These are phyloP conservation scores for Noccaea caerulescens DNA, from an alignment of 345 rosid genomes.

Conservation along the genomic window DNA sequence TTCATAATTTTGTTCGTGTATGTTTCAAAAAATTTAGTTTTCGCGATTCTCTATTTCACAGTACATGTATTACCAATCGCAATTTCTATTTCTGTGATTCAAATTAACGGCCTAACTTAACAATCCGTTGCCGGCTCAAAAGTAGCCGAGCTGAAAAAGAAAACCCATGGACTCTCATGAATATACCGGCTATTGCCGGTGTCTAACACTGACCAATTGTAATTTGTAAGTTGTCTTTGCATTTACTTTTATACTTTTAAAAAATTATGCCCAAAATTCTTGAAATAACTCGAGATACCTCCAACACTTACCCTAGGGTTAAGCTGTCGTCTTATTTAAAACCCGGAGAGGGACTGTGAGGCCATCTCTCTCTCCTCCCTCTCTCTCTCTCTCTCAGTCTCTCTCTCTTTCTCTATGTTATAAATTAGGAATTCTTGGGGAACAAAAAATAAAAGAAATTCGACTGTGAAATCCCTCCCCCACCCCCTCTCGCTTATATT, in stretches of 20 bases:
- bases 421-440: conserved; percentile 1
- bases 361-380: conserved; percentile 32
- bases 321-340: conserved; percentile 46
- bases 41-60: too few relatives aligned
- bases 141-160: conserved; percentile 23
- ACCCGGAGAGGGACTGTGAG: conserved; percentile 34
- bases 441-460: background rate
- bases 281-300: conserved; percentile 32
- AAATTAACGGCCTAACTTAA: background rate
- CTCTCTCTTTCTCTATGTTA: conserved; percentile 13
- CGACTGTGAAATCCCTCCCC: background rate
- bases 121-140: conserved; percentile 23
- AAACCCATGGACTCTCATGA: background rate
- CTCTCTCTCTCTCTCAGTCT: background rate
- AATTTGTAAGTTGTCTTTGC: background rate
- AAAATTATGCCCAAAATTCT: background rate
- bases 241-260: background rate
- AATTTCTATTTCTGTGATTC: background rate
- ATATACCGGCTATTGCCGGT: conserved; percentile 27
- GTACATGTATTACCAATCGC: background rate
- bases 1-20: background rate
- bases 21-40: too few relatives aligned
- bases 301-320: conserved; percentile 36
- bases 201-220: background rate
- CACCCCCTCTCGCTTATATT: background rate